These are phyloP conservation scores for Cladosporium sp. DNA, from an alignment of 2,329 filamentous ascomycete species.

Conservation along the genomic window DNA sequence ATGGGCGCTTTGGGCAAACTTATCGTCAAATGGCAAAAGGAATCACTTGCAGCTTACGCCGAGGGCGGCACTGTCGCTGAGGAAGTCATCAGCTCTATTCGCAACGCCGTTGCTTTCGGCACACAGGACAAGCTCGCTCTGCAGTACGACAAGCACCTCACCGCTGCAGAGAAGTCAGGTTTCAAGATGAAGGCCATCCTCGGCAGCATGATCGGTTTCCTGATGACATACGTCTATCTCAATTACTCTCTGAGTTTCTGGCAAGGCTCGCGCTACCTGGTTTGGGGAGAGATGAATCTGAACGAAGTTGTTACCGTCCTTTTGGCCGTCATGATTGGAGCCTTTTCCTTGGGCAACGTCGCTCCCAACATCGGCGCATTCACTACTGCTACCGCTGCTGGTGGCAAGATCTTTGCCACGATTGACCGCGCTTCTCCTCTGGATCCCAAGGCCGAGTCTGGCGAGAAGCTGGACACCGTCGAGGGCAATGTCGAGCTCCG, in stretches of 20 bases:
- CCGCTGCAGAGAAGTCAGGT: constrained; percentile 69
- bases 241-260: constrained; percentile 88
- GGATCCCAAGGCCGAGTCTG: constrained; percentile 67
- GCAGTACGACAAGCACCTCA: constrained; percentile 76
- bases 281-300: constrained; percentile 61
- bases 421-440: constrained; percentile 86
- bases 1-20: constrained; percentile 72
- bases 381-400: constrained; percentile 75
- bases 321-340: constrained; percentile 88
- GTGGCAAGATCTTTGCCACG: constrained; percentile 86
- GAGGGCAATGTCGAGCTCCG: constrained; percentile 76
- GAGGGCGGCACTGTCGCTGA: constrained; percentile 84
- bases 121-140: constrained; percentile 88
- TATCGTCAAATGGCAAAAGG: constrained; percentile 77
- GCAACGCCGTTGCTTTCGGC: constrained; percentile 88
- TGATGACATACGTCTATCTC: constrained; percentile 81
- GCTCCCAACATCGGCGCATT: constrained; percentile 85
- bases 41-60: constrained; percentile 74
- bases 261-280: constrained; percentile 74
- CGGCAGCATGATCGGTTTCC: constrained; percentile 73
- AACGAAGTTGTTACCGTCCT: constrained; percentile 77
- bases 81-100: constrained; percentile 89
- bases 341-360: constrained; percentile 85
- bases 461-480: constrained; percentile 67
- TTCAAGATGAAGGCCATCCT: constrained; percentile 69